A percentile compares a stretch with the other conserved stretches of the same genome.
Evolutionary conservation across 202 grass and related monocot species (phyloP).

Genomic region (Digitaria exilis): DNA sequence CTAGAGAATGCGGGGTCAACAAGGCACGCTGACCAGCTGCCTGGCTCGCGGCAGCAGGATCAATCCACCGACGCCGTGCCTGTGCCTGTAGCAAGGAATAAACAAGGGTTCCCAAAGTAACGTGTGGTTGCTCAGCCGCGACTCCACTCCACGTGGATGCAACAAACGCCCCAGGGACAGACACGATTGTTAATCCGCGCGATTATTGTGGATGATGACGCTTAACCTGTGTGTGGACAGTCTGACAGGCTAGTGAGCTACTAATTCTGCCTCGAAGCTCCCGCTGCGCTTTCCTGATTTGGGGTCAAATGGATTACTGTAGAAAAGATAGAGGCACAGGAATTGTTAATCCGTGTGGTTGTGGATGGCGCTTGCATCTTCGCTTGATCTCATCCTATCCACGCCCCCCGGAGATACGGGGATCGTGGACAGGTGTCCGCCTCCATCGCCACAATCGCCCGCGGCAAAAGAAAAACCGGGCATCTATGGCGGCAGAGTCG

Average conservation of each 20-base stretch:
- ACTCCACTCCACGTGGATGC: neutral
- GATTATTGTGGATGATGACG: no score
- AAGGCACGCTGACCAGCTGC: neutral
- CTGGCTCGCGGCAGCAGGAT: neutral
- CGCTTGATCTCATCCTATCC: neutral
- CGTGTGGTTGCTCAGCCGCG: neutral
- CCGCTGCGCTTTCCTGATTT: conserved; percentile 15
- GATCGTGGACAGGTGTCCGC: conserved; percentile 30
- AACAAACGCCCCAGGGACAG: no score
- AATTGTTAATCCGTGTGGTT: neutral
- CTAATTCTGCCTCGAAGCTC: neutral
- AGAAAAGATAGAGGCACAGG: neutral
- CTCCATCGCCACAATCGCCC: neutral
- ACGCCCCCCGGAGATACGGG: neutral
- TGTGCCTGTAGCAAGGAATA: neutral
- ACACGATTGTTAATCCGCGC: no score
- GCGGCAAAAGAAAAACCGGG: no score
- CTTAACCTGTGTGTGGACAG: no score
- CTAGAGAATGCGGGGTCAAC: neutral
- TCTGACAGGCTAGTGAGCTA: no score
- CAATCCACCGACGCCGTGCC: neutral
- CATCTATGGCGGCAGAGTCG: neutral
- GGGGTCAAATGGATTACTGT: neutral
- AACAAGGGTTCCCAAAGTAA: neutral
- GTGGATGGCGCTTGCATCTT: neutral